Conservation (phyloP, 306 rosid genomes). For the peach (Prunus persica) region Prunus_persica_NCBIv2 NC_034011.1:5056501-5057000, state of each 20-base stretch:
- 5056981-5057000: not conserved
- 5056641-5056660: not conserved
- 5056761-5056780: slow-evolving; percentile 54
- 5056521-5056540: not conserved
- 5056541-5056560: slow-evolving; percentile 23
- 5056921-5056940: not conserved
- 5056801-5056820: slow-evolving; percentile 94
- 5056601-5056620: slow-evolving; percentile 77
- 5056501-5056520: not conserved
- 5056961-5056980: not conserved
- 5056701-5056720: slow-evolving; percentile 31
- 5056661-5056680: not conserved
- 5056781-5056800: slow-evolving; percentile 54
- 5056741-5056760: slow-evolving; percentile 80
- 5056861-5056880: not conserved
- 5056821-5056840: slow-evolving; percentile 33
- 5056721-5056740: slow-evolving; percentile 79
- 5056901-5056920: not conserved
- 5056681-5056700: not conserved
- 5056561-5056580: slow-evolving; percentile 23
- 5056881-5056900: not conserved
- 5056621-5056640: slow-evolving; percentile 72
- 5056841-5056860: not conserved
- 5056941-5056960: not conserved
- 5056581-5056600: slow-evolving; percentile 69